phyloP scores from a whole-genome alignment of 202 grass and related monocot species.

The Musa balbisiana region DNA sequence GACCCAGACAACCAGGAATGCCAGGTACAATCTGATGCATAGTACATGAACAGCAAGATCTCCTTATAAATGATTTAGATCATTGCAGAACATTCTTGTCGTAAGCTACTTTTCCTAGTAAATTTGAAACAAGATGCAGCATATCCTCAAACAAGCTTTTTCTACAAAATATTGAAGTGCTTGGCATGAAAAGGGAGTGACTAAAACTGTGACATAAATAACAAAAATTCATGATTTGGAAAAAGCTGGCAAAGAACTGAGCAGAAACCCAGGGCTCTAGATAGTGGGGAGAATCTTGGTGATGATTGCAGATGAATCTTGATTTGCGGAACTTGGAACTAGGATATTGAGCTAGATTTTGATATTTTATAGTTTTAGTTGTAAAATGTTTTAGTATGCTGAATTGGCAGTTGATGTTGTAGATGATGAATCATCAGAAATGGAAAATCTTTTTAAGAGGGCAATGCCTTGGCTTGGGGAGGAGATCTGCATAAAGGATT shows the following conservation, averaged over 20 bases:
- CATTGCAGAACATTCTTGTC: not conserved
- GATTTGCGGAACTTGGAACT: not conserved
- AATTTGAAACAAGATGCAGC: not conserved
- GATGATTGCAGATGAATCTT: not conserved
- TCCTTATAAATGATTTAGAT: not conserved
- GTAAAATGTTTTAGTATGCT: slow-evolving; percentile 17
- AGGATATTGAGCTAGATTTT: not conserved
- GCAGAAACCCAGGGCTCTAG: not conserved
- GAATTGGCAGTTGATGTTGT: slow-evolving; percentile 24
- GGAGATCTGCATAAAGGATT: slow-evolving; percentile 82
- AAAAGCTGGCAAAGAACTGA: slow-evolving; percentile 1
- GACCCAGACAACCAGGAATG: slow-evolving; percentile 67
- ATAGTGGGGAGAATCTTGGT: not conserved
- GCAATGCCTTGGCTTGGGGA: slow-evolving; percentile 98
- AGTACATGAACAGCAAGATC: not conserved
- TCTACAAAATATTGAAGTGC: not conserved
- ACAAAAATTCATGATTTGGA: not conserved
- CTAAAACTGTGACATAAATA: not conserved
- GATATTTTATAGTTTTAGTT: slow-evolving; percentile 3
- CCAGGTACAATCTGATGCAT: slow-evolving; percentile 12
- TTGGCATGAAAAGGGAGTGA: not conserved
- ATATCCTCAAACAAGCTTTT: not conserved
- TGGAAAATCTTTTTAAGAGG: slow-evolving; percentile 89
- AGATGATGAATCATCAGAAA: slow-evolving; percentile 86
- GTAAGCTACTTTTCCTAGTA: not conserved